Percentiles rank a stretch among this genome's conserved stretches.
Evolutionary conservation across 2,329 filamentous ascomycete genomes (phyloP).

Genomic region (Pseudocercospora cruenta): DNA sequence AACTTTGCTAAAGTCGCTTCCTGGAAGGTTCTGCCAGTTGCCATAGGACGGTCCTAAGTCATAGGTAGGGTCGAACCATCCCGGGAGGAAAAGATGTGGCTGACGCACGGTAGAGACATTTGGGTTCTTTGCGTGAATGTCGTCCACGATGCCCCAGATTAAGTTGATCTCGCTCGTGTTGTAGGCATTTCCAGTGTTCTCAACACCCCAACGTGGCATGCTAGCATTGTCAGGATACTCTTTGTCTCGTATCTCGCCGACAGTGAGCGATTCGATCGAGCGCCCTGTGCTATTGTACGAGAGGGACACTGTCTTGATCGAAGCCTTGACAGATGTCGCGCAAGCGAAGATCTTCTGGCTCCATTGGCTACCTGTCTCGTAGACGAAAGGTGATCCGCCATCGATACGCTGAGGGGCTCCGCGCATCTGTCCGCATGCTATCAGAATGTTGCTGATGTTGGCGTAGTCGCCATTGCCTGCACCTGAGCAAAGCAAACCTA

Average conservation of each 20-base stretch:
- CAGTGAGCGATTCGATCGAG: not conserved
- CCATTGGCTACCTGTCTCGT: not conserved
- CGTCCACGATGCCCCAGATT: not conserved
- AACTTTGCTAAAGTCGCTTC: not conserved
- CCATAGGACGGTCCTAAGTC: not conserved
- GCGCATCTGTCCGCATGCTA: not conserved
- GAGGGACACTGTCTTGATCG: not conserved
- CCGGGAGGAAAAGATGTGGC: not conserved
- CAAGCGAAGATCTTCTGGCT: not conserved
- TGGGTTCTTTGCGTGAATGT: not conserved
- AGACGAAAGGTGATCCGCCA: not conserved
- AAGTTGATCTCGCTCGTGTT: not conserved
- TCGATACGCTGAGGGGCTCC: not conserved
- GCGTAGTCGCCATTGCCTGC: not conserved
- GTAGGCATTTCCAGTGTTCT: not conserved
- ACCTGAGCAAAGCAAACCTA: not conserved
- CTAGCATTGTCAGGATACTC: not conserved
- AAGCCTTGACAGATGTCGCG: not conserved
- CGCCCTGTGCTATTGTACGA: not conserved
- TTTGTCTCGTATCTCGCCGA: not conserved
- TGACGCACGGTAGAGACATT: not conserved
- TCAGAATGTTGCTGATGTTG: not conserved
- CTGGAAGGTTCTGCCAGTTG: not conserved
- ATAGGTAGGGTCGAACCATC: not conserved
- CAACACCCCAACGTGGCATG: not conserved